Base-by-base conservation (phyloP, 2,329 filamentous ascomycete genomes). In the Coniochaeta sp. region DNA sequence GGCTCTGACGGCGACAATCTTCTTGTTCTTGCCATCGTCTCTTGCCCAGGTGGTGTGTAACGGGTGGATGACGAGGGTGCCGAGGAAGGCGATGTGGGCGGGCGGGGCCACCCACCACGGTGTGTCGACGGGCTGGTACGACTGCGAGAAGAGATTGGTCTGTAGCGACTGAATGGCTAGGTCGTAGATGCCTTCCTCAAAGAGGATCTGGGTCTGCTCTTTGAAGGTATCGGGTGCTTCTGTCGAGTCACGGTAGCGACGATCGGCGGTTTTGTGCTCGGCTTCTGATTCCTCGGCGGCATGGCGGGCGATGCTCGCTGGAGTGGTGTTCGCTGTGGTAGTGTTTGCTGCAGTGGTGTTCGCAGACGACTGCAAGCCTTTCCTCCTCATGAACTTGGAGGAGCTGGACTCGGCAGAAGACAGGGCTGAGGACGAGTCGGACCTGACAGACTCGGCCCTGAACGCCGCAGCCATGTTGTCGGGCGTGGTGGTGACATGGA, bases 61-160 rank as follows among this genome's bases (percentile, higher is more conserved):
- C 0, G 93, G 93, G 68, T 96, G 91, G 16, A 95, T 83, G n/a
- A 88, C 74, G n/a, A 97, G 78, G 1, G 91, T 95, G 50, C 82
- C 85, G n/a, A 92, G 81, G 9, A 97, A 78, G 8, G 90, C 87
- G 26, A 98, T 78, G 64, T 93, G 87, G 60, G 85, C 83, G 0
- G 89, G 81, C 2, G 89, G 84, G 1, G 93, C 90, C 19, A 91
- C 74, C 61, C 82, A 83, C 12, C 83, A 82, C 0, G 84, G 77
- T 34, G 74, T 75, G 12, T 69, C 68, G 7, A 62, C 55, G 54
- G 59, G 26, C 33, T 17, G 16, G 36, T 16, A 59, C 60, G 28
- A 62, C n/a, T 36, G 55, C 47, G 38, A 60, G 62, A 63, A 59
- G 61, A 61, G 40, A 59, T 62, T 55, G 62, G 54, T n/a, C 22